Conservation (phyloP, 805 yeast species). For the Saccharomycopsis olivae region DNA sequence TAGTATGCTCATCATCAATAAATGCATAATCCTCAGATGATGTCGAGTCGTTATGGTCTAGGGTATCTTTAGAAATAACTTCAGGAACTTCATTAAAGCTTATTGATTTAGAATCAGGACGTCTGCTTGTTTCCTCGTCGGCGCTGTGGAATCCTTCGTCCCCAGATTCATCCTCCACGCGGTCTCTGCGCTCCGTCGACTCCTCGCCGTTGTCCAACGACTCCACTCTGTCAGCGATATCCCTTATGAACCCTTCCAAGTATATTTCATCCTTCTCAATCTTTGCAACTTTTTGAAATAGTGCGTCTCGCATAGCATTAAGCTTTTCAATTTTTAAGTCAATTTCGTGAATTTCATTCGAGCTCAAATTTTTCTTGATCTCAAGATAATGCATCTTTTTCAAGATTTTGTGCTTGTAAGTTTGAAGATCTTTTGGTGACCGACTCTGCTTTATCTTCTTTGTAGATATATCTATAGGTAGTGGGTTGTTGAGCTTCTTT, state of each 20-base stretch:
- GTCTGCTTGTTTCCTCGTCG: conserved; percentile 18
- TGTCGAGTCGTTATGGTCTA: conserved; percentile 6
- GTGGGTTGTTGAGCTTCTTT: conserved; percentile 20
- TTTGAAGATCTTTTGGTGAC: conserved; percentile 29
- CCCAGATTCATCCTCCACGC: conserved; percentile 3
- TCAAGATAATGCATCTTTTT: conserved; percentile 44
- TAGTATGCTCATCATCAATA: conserved; percentile 18
- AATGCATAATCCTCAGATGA: conserved; percentile 15
- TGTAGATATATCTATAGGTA: conserved; percentile 32
- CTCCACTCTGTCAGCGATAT: conserved; percentile 34
- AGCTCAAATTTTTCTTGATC: conserved; percentile 52
- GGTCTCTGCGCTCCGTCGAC: background rate
- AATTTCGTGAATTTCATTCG: conserved; percentile 53
- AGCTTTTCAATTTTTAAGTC: conserved; percentile 46
- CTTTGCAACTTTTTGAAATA: conserved; percentile 47
- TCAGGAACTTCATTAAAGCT: background rate
- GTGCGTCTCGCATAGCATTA: conserved; percentile 38
- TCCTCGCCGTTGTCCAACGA: conserved; percentile 1
- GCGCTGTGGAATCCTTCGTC: background rate
- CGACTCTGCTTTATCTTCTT: conserved; percentile 34
- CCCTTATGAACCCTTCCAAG: conserved; percentile 37
- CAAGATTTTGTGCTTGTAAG: conserved; percentile 30
- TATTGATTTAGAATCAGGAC: background rate
- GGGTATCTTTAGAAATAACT: background rate
- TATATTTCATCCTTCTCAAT: conserved; percentile 52